These are phyloP conservation scores for Cladophialophora bantiana DNA, from an alignment of 2,329 filamentous ascomycete genomes.

Conservation along the genomic window DNA sequence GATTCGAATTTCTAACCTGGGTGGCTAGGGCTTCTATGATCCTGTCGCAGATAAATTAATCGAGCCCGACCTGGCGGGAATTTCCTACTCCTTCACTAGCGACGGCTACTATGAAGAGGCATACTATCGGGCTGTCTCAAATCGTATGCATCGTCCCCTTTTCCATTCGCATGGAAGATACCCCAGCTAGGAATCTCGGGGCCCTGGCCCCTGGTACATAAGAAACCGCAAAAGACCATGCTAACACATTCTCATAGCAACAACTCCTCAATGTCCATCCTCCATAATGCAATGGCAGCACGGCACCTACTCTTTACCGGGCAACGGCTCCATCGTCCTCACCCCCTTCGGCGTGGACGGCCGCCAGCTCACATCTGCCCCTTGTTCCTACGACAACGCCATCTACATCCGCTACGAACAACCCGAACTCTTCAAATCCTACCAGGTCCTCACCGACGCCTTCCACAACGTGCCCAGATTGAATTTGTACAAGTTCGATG, in stretches of 20 bases:
- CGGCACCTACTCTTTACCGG: conserved; percentile 64
- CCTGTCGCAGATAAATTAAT: conserved; percentile 69
- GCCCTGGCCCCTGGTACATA: not conserved
- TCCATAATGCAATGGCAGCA: conserved; percentile 78
- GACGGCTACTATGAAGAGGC: conserved; percentile 74
- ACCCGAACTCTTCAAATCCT: conserved; percentile 66
- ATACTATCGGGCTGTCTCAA: conserved; percentile 72
- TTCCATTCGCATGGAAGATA: not conserved
- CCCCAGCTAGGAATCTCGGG: no score
- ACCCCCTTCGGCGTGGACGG: conserved; percentile 71
- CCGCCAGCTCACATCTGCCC: conserved; percentile 70
- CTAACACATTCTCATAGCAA: conserved; percentile 52
- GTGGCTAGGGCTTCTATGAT: conserved; percentile 70
- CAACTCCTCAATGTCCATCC: conserved; percentile 65
- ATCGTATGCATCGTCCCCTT: conserved; percentile 61
- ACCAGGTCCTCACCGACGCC: conserved; percentile 59
- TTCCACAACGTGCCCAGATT: conserved; percentile 70
- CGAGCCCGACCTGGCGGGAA: conserved; percentile 71
- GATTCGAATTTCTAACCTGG: not conserved
- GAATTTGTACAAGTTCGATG: conserved; percentile 69
- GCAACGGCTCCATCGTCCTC: conserved; percentile 66
- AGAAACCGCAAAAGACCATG: not conserved
- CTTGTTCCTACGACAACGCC: conserved; percentile 63
- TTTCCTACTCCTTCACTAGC: conserved; percentile 75
- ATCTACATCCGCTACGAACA: conserved; percentile 73